Evolutionary conservation across 2,329 filamentous ascomycete genomes (phyloP), one percentile per base, ranked within the genome.

Genomic region (Cladorrhinum sp.): DNA sequence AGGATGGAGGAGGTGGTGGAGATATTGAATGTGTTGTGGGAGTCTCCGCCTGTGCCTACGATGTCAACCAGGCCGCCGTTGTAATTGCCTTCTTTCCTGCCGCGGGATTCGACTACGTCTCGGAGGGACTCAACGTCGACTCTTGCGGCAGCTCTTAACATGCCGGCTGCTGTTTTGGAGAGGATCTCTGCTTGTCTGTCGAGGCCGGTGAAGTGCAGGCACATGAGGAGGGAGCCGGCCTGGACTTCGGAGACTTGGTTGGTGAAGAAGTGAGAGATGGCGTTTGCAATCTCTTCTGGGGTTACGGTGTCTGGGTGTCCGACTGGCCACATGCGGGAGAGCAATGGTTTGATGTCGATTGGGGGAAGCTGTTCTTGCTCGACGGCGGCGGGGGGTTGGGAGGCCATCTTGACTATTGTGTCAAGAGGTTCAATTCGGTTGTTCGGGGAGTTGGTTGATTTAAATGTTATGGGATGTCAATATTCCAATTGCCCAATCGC

Each of bases 21-120:
- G 73, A 99, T 93, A 75, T 99, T 99, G 85, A 96, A 99, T 32
- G 95, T 99, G 75, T 96, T 92, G 81, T 98, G 93, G 20, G 90
- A 89, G 78, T 99, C 95, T 71, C 95, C 95, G 66, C 95, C 95
- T 7, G 95, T 99, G 67, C 95, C 95, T 61, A 99, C 95, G 73
- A 99, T 98, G 75, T 99, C 95, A 73, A 93, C 87, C 79, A 99
- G 77, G 3, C 93, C 93, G 64, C 95, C 95, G 10, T 79, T 72
- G 73, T 99, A 99, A 8, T 76, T 77, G 7, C 93, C 93, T 70
- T 91, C 88, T 57, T 82, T 82, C 68, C 81, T 82, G 12, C 82
- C 83, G 58, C 84, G 82, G 59, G 77, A 75, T 62, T 82, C 78
- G 38, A 96, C 80, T 22, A 89, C 81, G 24, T 81, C 75, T 18